These are phyloP conservation scores for maize (Zea mays) DNA, from an alignment of 176 grass and related monocot species.

Conservation along the genomic window Zm-B73-REFERENCE-NAM-5.0 NC_050104.1:142382501-142383000, in stretches of 20 bases:
- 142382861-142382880: constrained; percentile 41
- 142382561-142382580: constrained; percentile 48
- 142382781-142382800: constrained; percentile 59
- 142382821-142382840: constrained; percentile 66
- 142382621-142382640: constrained; percentile 51
- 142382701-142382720: neutral
- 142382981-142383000: neutral
- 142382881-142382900: constrained; percentile 48
- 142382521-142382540: constrained; percentile 43
- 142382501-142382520: constrained; percentile 41
- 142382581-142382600: constrained; percentile 36
- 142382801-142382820: constrained; percentile 54
- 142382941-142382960: neutral
- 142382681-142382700: neutral
- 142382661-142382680: neutral
- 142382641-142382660: constrained; percentile 51
- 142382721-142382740: constrained; percentile 15
- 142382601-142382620: constrained; percentile 38
- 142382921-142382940: constrained; percentile 12
- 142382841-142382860: constrained; percentile 52
- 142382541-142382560: constrained; percentile 49
- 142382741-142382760: constrained; percentile 15
- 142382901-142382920: constrained; percentile 56
- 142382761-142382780: constrained; percentile 62
- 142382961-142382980: neutral